Base-by-base conservation (phyloP, 129 eudicot species). In the Mikania micrantha region DNA sequence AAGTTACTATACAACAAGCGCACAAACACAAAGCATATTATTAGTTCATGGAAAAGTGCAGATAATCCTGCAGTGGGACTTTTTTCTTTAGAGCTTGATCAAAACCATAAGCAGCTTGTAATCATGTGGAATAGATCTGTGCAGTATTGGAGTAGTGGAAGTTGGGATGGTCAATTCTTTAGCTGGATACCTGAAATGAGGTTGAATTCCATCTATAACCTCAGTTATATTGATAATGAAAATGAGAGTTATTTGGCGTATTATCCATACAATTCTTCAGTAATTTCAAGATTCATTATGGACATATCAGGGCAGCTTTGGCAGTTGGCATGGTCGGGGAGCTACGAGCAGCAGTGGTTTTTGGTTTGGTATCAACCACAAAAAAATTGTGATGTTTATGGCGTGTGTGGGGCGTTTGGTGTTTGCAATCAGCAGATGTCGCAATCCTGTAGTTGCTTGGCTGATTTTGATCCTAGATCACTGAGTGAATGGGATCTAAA, bases 161-260 rank as follows among this genome's bases (percentile, higher is more conserved):
- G 61, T 20, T 86, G 88, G 93, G 60, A 80, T 67, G 82, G 35
- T 74, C 9, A 1, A 7, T 12, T 56, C 40, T 66, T 74, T 31
- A 17, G 32, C 52, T 44, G 4, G 0, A 22, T 57, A 44, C 79
- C 79, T 8, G 73, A 72, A 72, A 48, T 72, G 70, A 35, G 70
- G 17, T 16, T 45, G 52, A 57, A 56, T 42, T 32, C 29, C 57
- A 56, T 56, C 11, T 74, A 3, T 25, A 44, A 66, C 22, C 66
- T 42, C 58, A 86, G 79, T 60, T 83, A 80, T 72, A 20, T 75
- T 6, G 78, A 81, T 47, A 80, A 83, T 60, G 79, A 29, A 1
- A 81, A 80, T 15, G 94, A 83, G 86, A 80, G 79, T 58, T 86
- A 78, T 61, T 83, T 80, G 56, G 83, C 81, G 0, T 86, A 74